Evolutionary conservation across 2,329 filamentous ascomycete genomes (phyloP), one percentile per base, ranked within the genome.

Genomic region (Diaporthe sp.): DNA sequence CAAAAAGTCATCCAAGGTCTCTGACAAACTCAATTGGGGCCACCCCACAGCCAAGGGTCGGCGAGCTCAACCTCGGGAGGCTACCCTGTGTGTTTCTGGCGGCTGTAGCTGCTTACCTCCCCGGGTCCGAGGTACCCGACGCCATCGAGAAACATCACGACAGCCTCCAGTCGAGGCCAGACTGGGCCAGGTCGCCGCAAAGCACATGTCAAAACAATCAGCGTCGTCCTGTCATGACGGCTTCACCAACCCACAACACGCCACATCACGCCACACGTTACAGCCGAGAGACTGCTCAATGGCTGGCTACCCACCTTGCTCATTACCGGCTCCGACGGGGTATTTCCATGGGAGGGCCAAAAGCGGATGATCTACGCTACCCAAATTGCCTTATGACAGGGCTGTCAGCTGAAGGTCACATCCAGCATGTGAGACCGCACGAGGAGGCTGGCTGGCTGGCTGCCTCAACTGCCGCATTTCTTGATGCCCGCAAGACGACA

Each of bases 261-360:
- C 63, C 63, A 53, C 44, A 53, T 22, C 63, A 68, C 32, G 47
- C 63, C 63, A 66, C 63, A 51, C 32, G 63, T 68, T 68, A n/a
- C 47, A 68, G 47, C 63, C 63, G 47, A 68, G 63, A 35, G 1
- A 7, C 63, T 51, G 15, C 63, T 51, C 44, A 4, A 66, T 66
- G 44, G 27, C 44, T 66, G 44, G 27, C 44, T 66, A 66, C 63
- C 63, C 63, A 66, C 63, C 32, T 66, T 13, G 44, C 44, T 39
- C 44, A 27, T 68, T 7, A 53, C 44, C n/a, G 42, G 47, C n/a
- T 39, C 63, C 63, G 63, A 53, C 32, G 15, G 32, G 32, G 9
- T 47, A 68, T 53, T 68, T 68, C 39, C 32, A 51, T 68, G n/a
- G 44, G 13, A 13, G 22, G n/a, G 32, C 63, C 63, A 37, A 15